These are phyloP conservation scores for Neurospora sp. DNA, from an alignment of 495 filamentous ascomycete species.

Conservation along the genomic window DNA sequence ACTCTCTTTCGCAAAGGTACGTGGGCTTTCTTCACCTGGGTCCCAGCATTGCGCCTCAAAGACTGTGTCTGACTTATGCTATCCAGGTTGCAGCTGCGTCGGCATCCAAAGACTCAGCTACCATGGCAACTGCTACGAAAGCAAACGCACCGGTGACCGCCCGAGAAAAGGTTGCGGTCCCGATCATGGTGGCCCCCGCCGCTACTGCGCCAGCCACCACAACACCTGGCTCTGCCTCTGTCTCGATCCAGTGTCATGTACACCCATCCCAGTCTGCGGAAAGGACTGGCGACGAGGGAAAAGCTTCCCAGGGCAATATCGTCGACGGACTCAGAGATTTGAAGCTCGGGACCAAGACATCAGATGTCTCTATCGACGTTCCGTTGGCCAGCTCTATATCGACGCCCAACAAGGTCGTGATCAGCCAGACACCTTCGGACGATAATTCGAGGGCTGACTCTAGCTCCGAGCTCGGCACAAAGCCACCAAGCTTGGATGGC, in stretches of 20 bases:
- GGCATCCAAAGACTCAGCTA: conserved; percentile 33
- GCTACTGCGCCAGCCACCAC: conserved; percentile 6
- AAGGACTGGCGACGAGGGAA: background rate
- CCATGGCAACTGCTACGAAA: conserved; percentile 21
- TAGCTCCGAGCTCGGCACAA: conserved; percentile 64
- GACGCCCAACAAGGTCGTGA: conserved; percentile 22
- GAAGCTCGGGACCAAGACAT: conserved; percentile 25
- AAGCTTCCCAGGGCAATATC: conserved; percentile 16
- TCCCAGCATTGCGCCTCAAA: background rate
- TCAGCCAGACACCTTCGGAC: conserved; percentile 33
- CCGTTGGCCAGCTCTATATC: conserved; percentile 26
- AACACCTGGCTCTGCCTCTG: background rate
- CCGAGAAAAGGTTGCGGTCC: conserved; percentile 1
- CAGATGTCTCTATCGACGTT: conserved; percentile 42
- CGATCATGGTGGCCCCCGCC: conserved; percentile 1
- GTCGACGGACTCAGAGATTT: conserved; percentile 28
- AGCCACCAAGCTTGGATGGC: conserved; percentile 77
- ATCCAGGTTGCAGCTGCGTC: conserved; percentile 40
- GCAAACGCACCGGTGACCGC: conserved; percentile 2
- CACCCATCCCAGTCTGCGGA: conserved; percentile 11
- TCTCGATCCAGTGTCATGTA: background rate
- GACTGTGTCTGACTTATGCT: conserved; percentile 6
- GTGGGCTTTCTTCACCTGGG: conserved; percentile 5
- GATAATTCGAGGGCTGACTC: conserved; percentile 49
- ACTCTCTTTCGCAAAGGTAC: conserved; percentile 50